Conservation (phyloP, 1,284 basidiomycete species). For the Polyporus tsugae region DNA sequence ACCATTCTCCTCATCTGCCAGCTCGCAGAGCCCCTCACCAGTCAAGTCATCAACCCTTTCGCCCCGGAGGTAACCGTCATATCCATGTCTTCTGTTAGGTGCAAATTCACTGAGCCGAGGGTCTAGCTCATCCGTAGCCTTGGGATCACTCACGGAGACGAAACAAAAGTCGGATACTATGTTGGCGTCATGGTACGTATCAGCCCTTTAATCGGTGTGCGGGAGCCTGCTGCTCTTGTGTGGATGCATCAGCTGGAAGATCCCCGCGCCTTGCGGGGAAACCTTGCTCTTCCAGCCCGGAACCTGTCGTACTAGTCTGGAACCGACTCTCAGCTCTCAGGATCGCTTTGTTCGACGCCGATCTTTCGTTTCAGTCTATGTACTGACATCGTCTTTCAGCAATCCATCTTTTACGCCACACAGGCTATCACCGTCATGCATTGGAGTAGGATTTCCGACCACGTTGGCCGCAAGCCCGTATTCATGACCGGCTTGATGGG, state of each 20-base stretch:
- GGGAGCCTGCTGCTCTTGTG: background rate
- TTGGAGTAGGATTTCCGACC: conserved; percentile 79
- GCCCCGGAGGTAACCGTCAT: conserved; percentile 38
- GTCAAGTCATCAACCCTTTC: conserved; percentile 77
- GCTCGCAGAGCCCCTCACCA: conserved; percentile 64
- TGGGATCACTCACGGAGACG: conserved; percentile 71
- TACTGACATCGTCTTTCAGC: conserved; percentile 47
- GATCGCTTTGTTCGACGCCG: background rate
- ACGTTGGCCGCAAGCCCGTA: conserved; percentile 76
- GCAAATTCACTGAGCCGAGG: background rate
- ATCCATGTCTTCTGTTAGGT: background rate
- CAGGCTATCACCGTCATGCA: conserved; percentile 75
- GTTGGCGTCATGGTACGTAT: conserved; percentile 61
- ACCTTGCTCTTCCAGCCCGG: conserved; percentile 5
- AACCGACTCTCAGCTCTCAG: background rate
- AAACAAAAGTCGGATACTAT: conserved; percentile 61
- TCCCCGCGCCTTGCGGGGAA: background rate
- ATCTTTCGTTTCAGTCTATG: background rate
- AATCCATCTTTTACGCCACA: conserved; percentile 77
- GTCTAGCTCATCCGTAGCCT: conserved; percentile 64
- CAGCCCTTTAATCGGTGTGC: background rate
- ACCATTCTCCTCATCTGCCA: conserved; percentile 72
- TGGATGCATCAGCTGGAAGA: background rate
- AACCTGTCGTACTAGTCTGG: background rate
- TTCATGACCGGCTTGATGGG: conserved; percentile 73